A percentile compares a stretch with the other conserved stretches of the same genome.
phyloP scores from a whole-genome alignment of 2,329 filamentous ascomycete genomes.

The Claviceps humidiphila region DNA sequence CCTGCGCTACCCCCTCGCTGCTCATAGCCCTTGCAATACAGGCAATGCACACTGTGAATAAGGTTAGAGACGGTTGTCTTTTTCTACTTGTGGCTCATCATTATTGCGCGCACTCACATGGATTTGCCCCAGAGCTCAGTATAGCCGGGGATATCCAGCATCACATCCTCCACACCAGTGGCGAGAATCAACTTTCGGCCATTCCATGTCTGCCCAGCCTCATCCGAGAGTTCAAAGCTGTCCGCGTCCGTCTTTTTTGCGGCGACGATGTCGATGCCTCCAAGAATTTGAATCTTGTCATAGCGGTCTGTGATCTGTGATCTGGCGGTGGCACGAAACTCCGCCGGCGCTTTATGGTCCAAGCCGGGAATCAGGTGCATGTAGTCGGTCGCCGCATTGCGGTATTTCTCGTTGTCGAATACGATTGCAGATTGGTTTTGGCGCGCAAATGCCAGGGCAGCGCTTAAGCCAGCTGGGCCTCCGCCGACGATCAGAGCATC shows the following conservation, averaged over 20 bases:
- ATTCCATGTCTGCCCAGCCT: slow-evolving; percentile 25
- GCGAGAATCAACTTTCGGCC: slow-evolving; percentile 43
- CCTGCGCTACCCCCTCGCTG: too few relatives aligned
- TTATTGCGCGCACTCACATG: too few relatives aligned
- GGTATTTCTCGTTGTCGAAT: slow-evolving; percentile 36
- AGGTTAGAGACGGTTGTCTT: too few relatives aligned
- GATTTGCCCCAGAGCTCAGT: slow-evolving; percentile 35
- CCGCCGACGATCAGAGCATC: slow-evolving; percentile 38
- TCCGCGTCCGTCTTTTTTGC: slow-evolving; percentile 16
- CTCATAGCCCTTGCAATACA: too few relatives aligned
- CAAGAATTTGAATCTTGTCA: slow-evolving; percentile 22
- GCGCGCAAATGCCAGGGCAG: slow-evolving; percentile 33
- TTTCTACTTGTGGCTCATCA: too few relatives aligned
- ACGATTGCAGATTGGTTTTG: slow-evolving; percentile 33
- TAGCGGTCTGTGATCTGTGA: slow-evolving; percentile 1
- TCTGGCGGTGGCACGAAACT: slow-evolving; percentile 21
- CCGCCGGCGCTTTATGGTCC: slow-evolving; percentile 23
- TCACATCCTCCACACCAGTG: slow-evolving; percentile 39
- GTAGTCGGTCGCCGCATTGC: slow-evolving; percentile 31
- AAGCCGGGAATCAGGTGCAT: slow-evolving; percentile 33
- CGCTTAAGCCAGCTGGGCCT: slow-evolving; percentile 36
- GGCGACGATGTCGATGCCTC: slow-evolving; percentile 20
- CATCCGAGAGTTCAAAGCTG: slow-evolving; percentile 26
- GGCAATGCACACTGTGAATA: too few relatives aligned
- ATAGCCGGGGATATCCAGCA: slow-evolving; percentile 40